Evolutionary conservation across 768 basidiomycete species (phyloP), one percentile per base, ranked within the genome.

Genomic region (Mycena metata): DNA sequence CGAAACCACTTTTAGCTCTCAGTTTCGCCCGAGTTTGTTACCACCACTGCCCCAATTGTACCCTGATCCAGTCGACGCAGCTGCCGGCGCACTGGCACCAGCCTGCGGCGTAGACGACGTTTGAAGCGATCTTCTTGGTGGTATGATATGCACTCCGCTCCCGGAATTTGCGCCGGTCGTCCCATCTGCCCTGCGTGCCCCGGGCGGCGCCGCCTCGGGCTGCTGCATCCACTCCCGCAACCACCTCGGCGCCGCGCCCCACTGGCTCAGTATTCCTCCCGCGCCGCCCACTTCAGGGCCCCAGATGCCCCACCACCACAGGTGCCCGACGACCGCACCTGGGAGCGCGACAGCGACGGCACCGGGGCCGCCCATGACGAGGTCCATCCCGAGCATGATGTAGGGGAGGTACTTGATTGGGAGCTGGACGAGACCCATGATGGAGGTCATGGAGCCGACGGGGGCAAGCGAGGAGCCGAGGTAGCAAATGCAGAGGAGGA

Each of bases 261-360:
- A 83, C 23, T 64, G 45, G 19, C 78, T 78, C 65, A 88, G 77
- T 11, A 77, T 72, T 1, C 89, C 83, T 12, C 78, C 84, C 19
- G 77, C 76, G 8, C 76, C 76, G 30, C 85, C 84, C n/a, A 82
- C 75, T 19, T 77, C 80, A 36, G 81, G 80, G 26, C 87, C 86
- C 84, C 89, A 90, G 10, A 93, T 83, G 26, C 81, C 75, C 90
- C 89, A 93, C 89, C 91, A 94, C 92, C 93, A 96, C 11, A 87
- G 76, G 75, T 96, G 94, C 0, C 95, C 95, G 3, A 90, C 86
- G 36, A 93, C 84, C 39, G 91, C 85, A 10, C 95, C 95, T 0
- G 90, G 89, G 54, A 94, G 76, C 26, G 85, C 81, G 30, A 82
- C 73, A 9, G 88, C 86, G 5, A 90, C 91, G 4, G 84, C 86